Conservation (phyloP, 2,329 filamentous ascomycete species). For the Drechslerella coelobrocha region DNA sequence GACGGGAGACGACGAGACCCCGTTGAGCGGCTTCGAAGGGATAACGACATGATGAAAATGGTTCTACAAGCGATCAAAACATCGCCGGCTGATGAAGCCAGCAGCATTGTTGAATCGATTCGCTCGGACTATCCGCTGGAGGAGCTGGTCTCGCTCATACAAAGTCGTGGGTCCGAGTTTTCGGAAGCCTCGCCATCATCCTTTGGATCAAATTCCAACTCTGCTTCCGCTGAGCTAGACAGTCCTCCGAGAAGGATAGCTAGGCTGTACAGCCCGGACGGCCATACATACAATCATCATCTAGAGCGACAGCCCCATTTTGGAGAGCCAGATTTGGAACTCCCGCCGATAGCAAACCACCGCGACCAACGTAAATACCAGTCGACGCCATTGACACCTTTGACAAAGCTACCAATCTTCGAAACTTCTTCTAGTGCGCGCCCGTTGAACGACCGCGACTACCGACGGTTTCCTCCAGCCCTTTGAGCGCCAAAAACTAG, state of each 20-base stretch:
- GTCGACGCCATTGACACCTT: constrained; percentile 11
- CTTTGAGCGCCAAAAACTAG: constrained; percentile 22
- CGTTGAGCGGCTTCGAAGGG: constrained; percentile 35
- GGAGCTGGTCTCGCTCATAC: constrained; percentile 36
- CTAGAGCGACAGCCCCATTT: constrained; percentile 21
- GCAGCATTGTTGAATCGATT: constrained; percentile 38
- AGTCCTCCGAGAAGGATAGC: constrained; percentile 32
- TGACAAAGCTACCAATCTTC: constrained; percentile 36
- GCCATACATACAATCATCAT: constrained; percentile 21
- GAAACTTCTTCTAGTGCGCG: constrained; percentile 22
- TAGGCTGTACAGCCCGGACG: constrained; percentile 28
- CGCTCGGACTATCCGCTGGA: constrained; percentile 43
- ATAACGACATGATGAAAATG: constrained; percentile 48
- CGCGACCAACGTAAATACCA: constrained; percentile 35
- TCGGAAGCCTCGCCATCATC: constrained; percentile 36
- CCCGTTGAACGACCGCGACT: constrained; percentile 31
- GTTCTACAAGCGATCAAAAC: constrained; percentile 41
- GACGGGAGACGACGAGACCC: constrained; percentile 46
- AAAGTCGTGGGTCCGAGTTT: constrained; percentile 26
- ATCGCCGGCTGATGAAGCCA: constrained; percentile 30
- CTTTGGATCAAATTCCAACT: constrained; percentile 39
- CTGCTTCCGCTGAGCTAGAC: constrained; percentile 35
- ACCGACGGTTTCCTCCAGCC: constrained; percentile 40
- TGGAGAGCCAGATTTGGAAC: constrained; percentile 27
- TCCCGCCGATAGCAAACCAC: constrained; percentile 39